Base-by-base conservation (phyloP, 2,329 filamentous ascomycete genomes). In the Aspergillus melleus region DNA sequence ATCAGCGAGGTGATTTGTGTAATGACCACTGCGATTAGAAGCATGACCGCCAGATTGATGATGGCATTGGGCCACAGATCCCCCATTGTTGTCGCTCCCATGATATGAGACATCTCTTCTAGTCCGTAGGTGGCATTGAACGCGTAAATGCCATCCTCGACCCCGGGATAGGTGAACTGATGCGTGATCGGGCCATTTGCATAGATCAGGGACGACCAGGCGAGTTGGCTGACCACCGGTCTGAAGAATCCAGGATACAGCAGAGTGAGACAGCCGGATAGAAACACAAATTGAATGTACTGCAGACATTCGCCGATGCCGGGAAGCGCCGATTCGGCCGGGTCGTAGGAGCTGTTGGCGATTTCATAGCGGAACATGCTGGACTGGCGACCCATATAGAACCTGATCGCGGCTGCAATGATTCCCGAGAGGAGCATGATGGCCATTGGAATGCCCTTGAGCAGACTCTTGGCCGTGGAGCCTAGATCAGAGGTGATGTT, bases 171-270 rank as follows among this genome's bases (percentile, higher is more conserved):
- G 6, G 19, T 51, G 49, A 64, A 64, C 16, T 57, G 46, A 49
- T 64, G 61, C 5, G 53, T 54, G 4, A 64, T 49, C 6, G 63
- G 63, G 36, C 63, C 60, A 36, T 61, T 63, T 16, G 24, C 30
- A 20, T 59, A 54, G 10, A 63, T 46, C 6, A 64, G 58, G 22
- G 63, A 64, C 16, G 63, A 63, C 63, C 63, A 64, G 10, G 58
- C 56, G 3, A 64, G 53, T n/a, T 61, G 47, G 52, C 63, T 61
- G 6, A 56, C 29, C 1, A 57, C 49, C 4, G 58, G 58, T 4
- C 61, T 55, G 30, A 59, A 64, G 52, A 58, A 64, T 1, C 63
- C 63, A 1, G 63, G 63, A 39, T 64, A 63, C 2, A 56, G 24
- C 32, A 63, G 39, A 1, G 58, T 56, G n/a, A 64, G 52, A 6